Evolutionary conservation across 345 rosid species (phyloP), one percentile per base, ranked within the genome.

Genomic region (Cardamine resedifolia): DNA sequence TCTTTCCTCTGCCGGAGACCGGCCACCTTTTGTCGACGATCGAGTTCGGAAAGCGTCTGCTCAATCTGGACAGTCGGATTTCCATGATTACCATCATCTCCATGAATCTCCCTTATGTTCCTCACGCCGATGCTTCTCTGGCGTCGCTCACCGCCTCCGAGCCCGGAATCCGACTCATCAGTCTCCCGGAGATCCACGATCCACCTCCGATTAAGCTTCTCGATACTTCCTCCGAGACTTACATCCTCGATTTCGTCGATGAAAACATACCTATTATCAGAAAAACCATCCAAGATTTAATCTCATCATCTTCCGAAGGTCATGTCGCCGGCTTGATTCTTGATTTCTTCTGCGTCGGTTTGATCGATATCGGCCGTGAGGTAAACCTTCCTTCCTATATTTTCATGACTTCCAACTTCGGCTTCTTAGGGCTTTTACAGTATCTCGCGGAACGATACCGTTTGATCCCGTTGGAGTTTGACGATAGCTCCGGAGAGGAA

Each of bases 11-110:
- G 9, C 81, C 81, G 8, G 77, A 66, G 20, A 71, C 77, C 7
- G 86, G 91, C 28, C 93, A 90, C 71, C 62, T 81, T 12, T 51
- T 77, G 9, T 79, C 91, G 0, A 55, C 83, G n/a, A 48, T 85
- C 10, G 93, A 86, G 48, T 79, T 90, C 19, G 83, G 85, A 0
- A 82, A 75, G 53, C 72, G 72, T 50, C 60, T 89, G 7, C 47
- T 87, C 18, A 10, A 59, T 41, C 77, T 43, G 0, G 78, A 87
- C 76, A 21, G 5, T 39, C 72, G 63, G 30, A 64, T 77, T 10
- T 77, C 76, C 5, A 56, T 36, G 60, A 71, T 77, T 33, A 77
- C 75, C 15, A 71, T 77, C 49, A 62, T 77, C 56, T 56, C 76
- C 61, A 77, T 71, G 80, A 77, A 77, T 9, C 76, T 65, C 31